Evolutionary conservation across 1,284 basidiomycete genomes (phyloP).

Genomic region (Volvariella surrecta): DNA sequence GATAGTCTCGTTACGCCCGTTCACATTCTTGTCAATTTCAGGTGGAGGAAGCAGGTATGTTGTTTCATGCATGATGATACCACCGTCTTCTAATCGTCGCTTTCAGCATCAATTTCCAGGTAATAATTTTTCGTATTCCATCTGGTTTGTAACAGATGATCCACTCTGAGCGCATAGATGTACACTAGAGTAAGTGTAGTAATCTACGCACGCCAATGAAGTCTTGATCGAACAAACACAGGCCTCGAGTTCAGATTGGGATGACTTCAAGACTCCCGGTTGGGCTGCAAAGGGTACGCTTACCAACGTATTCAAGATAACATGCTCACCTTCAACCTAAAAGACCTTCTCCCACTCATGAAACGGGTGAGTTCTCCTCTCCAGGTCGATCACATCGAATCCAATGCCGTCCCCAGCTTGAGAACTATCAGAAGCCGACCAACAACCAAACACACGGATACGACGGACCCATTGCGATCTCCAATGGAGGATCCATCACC

Average conservation of each 20-base stretch:
- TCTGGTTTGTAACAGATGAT: too few species aligned
- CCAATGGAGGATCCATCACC: conserved; percentile 54
- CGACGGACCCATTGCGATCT: conserved; percentile 64
- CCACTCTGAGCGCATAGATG: conserved; percentile 38
- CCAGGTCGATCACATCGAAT: conserved; percentile 4
- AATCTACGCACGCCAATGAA: neutral
- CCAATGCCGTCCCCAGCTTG: conserved; percentile 34
- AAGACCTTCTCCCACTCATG: conserved; percentile 64
- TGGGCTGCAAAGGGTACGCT: conserved; percentile 52
- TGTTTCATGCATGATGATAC: neutral
- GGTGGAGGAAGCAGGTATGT: conserved; percentile 45
- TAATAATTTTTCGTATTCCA: conserved; percentile 15
- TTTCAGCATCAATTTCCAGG: conserved; percentile 61
- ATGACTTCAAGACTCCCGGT: conserved; percentile 66
- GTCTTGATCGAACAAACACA: conserved; percentile 14
- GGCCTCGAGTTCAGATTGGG: conserved; percentile 66
- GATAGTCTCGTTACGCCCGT: neutral
- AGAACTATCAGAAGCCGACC: conserved; percentile 68
- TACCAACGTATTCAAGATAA: too few species aligned
- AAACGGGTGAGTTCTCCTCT: conserved; percentile 36
- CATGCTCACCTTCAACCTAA: neutral
- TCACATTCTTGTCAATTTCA: conserved; percentile 11
- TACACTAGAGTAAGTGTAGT: conserved; percentile 45
- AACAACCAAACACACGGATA: conserved; percentile 56
- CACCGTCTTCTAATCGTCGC: conserved; percentile 4